Conservation (phyloP, 2,329 filamentous ascomycete genomes). For the Ophiostoma populinum region DNA sequence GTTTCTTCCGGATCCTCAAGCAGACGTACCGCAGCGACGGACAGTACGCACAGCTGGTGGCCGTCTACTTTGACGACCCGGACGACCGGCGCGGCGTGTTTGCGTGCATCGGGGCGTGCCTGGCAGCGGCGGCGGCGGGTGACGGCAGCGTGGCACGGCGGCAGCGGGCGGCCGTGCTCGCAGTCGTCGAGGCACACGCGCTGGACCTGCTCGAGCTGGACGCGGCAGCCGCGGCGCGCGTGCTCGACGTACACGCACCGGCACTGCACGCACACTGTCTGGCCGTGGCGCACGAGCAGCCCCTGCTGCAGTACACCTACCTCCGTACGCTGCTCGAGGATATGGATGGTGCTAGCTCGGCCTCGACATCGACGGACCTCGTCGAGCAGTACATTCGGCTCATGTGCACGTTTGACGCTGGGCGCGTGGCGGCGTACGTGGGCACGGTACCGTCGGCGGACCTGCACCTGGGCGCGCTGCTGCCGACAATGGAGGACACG, state of each 20-base stretch:
- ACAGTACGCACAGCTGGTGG: conserved; percentile 60
- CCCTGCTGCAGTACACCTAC: conserved; percentile 57
- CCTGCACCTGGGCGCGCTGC: conserved; percentile 58
- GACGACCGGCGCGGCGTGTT: conserved; percentile 63
- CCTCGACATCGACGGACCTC: conserved; percentile 28
- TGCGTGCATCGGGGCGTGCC: conserved; percentile 57
- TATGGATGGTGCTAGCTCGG: not conserved
- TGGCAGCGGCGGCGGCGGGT: conserved; percentile 28
- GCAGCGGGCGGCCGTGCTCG: conserved; percentile 54
- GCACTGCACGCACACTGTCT: conserved; percentile 52
- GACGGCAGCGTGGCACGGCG: conserved; percentile 32
- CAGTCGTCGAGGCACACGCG: conserved; percentile 48
- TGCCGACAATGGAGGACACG: conserved; percentile 76
- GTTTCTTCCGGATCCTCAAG: conserved; percentile 85
- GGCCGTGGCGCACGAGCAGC: conserved; percentile 39
- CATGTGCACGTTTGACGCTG: conserved; percentile 72
- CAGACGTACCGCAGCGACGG: conserved; percentile 66
- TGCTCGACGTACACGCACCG: conserved; percentile 42
- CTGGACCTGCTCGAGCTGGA: conserved; percentile 49
- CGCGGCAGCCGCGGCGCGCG: conserved; percentile 44
- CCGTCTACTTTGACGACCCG: conserved; percentile 71
- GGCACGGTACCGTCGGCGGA: conserved; percentile 57
- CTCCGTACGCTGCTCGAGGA: conserved; percentile 60
- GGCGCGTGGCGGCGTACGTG: conserved; percentile 74
- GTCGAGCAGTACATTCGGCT: conserved; percentile 75